Percentiles rank a stretch among this genome's conserved stretches.
These are phyloP conservation scores for Lodderomyces margitis DNA, from an alignment of 1,139 yeast species.

Conservation along the genomic window DNA sequence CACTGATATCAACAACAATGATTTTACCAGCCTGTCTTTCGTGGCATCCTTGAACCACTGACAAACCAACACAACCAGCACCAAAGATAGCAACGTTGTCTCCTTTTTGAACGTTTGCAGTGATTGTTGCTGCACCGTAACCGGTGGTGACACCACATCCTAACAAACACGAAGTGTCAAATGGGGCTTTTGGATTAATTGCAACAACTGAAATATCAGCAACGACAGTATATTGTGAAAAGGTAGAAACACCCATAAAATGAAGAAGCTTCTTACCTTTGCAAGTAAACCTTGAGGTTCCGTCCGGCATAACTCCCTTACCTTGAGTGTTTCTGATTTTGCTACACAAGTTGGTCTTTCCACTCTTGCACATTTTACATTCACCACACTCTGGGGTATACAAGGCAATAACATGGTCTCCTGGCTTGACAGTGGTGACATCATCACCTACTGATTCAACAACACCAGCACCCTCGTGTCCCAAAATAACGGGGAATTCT, in stretches of 20 bases:
- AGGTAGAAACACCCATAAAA: conserved; percentile 97
- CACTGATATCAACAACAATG: conserved; percentile 85
- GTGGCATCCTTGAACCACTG: conserved; percentile 93
- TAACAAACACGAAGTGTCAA: conserved; percentile 84
- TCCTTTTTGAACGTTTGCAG: conserved; percentile 89
- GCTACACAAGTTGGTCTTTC: conserved; percentile 93
- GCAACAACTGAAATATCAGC: conserved; percentile 98
- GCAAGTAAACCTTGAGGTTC: conserved; percentile 81
- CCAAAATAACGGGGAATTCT: conserved; percentile 85
- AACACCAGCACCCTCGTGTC: conserved; percentile 97
- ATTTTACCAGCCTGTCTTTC: conserved; percentile 78
- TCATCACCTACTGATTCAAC: conserved; percentile 94
- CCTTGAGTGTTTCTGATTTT: conserved; percentile 67
- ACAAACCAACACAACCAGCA: conserved; percentile 94
- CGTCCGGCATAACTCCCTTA: conserved; percentile 66
- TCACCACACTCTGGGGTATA: conserved; percentile 96
- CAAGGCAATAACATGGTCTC: conserved; percentile 87
- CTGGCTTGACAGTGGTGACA: conserved; percentile 79
- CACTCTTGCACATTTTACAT: conserved; percentile 93
- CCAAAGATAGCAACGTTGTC: conserved; percentile 96
- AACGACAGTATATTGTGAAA: conserved; percentile 94
- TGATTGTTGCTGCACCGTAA: conserved; percentile 93
- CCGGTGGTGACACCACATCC: conserved; percentile 99
- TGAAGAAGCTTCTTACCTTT: conserved; percentile 83
- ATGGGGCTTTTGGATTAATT: conserved; percentile 77